phyloP scores from a whole-genome alignment of 2,329 filamentous ascomycete genomes.

The Claviceps cyperi region DNA sequence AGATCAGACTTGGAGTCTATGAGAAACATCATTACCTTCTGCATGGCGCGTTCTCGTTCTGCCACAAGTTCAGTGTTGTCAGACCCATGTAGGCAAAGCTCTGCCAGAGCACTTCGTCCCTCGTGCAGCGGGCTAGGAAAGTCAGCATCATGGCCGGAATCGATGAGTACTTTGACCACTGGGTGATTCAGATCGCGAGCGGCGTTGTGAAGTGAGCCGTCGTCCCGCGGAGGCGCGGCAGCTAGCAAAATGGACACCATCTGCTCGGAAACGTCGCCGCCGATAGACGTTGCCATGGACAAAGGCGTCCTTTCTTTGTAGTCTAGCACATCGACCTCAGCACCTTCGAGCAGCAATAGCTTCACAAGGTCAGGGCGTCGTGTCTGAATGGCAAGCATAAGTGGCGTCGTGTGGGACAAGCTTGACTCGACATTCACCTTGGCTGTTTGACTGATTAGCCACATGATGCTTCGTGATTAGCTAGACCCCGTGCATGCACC shows the following conservation, averaged over 20 bases:
- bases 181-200: slow-evolving; percentile 43
- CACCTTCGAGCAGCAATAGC: slow-evolving; percentile 40
- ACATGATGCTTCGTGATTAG: background rate
- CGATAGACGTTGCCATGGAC: slow-evolving; percentile 41
- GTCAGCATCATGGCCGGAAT: slow-evolving; percentile 47
- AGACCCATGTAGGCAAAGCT: slow-evolving; percentile 44
- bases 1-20: slow-evolving; percentile 43
- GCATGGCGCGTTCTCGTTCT: slow-evolving; percentile 37
- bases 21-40: slow-evolving; percentile 41
- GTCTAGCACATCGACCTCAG: slow-evolving; percentile 45
- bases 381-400: slow-evolving; percentile 44
- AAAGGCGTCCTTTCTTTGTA: slow-evolving; percentile 42
- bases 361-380: slow-evolving; percentile 43
- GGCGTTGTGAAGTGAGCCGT: slow-evolving; percentile 53
- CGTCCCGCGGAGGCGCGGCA: slow-evolving; percentile 42
- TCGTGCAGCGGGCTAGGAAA: slow-evolving; percentile 49
- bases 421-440: slow-evolving; percentile 42
- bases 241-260: slow-evolving; percentile 41
- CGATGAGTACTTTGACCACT: slow-evolving; percentile 40
- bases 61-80: slow-evolving; percentile 28
- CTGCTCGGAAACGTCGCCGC: slow-evolving; percentile 35
- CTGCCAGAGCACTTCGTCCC: slow-evolving; percentile 48
- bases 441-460: slow-evolving; percentile 20
- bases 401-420: slow-evolving; percentile 37
- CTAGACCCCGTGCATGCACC: too few species aligned